Conservation (phyloP, 225 moss, liverwort and hornwort species). For the Straminergon stramineum region DNA sequence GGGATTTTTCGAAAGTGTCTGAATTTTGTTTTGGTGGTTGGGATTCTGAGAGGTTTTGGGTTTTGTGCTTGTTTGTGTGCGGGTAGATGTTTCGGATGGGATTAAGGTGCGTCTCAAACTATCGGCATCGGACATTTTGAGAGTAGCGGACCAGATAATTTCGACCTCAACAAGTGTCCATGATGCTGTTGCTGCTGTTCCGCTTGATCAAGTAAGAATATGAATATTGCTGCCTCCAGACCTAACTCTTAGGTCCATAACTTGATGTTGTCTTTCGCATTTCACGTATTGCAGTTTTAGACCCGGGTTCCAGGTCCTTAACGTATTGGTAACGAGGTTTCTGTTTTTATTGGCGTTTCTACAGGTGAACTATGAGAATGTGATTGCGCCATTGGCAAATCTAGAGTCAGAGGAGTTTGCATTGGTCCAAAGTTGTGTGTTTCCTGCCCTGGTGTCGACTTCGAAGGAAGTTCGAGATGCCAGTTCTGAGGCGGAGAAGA, state of each 20-base stretch:
- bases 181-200: slow-evolving; percentile 72
- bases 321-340: not conserved
- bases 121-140: slow-evolving; percentile 61
- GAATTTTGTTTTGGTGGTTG: not conserved
- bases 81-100: slow-evolving; percentile 37
- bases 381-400: slow-evolving; percentile 85
- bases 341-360: not conserved
- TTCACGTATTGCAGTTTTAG: not conserved
- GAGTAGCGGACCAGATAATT: slow-evolving; percentile 66
- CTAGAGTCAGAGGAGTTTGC: slow-evolving; percentile 81
- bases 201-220: slow-evolving; percentile 54
- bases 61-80: not conserved
- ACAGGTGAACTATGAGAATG: slow-evolving; percentile 80
- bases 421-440: slow-evolving; percentile 79
- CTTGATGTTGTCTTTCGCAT: not conserved
- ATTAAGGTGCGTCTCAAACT: slow-evolving; percentile 58
- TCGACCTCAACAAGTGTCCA: slow-evolving; percentile 55
- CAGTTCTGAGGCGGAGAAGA: slow-evolving; percentile 90
- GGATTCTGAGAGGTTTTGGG: not conserved
- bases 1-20: not conserved
- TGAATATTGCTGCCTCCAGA: not conserved
- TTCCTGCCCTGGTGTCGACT: slow-evolving; percentile 76
- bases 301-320: not conserved
- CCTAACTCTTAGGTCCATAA: not conserved
- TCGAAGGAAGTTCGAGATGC: slow-evolving; percentile 90